Conservation (phyloP, 2,329 filamentous ascomycete genomes). For the Aspergillus pseudoviridinutans region DNA sequence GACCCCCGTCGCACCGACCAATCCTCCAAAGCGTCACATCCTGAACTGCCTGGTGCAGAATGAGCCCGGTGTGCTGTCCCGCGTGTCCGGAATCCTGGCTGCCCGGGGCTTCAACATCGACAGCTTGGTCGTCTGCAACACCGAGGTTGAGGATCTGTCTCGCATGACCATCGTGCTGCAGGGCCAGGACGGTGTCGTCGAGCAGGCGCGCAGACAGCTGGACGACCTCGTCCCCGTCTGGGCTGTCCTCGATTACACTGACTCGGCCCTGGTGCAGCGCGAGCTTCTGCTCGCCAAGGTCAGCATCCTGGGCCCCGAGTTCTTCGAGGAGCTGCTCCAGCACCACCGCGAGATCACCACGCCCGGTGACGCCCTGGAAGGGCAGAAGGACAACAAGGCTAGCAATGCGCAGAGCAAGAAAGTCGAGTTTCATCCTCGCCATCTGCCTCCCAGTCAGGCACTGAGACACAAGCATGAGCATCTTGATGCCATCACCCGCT, state of each 20-base stretch:
- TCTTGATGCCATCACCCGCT: conserved; percentile 90
- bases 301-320: conserved; percentile 93
- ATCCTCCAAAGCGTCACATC: conserved; percentile 88
- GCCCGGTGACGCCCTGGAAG: conserved; percentile 39
- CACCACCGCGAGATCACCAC: conserved; percentile 89
- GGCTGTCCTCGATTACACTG: conserved; percentile 96
- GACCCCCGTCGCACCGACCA: conserved; percentile 77
- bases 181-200: conserved; percentile 93
- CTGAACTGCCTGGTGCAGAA: conserved; percentile 99
- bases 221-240: conserved; percentile 97
- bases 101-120: conserved; percentile 99
- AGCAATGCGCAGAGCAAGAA: conserved; percentile 17
- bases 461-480: conserved; percentile 97
- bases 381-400: conserved; percentile 17
- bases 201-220: conserved; percentile 91
- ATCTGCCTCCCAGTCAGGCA: conserved; percentile 80
- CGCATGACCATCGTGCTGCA: conserved; percentile 98
- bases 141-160: conserved; percentile 91
- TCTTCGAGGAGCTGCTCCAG: conserved; percentile 92
- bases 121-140: conserved; percentile 94
- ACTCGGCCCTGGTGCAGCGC: conserved; percentile 86
- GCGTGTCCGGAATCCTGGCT: conserved; percentile 92
- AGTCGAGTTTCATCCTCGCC: conserved; percentile 81
- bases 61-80: conserved; percentile 93
- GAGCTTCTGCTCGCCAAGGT: conserved; percentile 94